phyloP scores from a whole-genome alignment of 331 rosid genomes.

The Rhamnella rubrinervis region DNA sequence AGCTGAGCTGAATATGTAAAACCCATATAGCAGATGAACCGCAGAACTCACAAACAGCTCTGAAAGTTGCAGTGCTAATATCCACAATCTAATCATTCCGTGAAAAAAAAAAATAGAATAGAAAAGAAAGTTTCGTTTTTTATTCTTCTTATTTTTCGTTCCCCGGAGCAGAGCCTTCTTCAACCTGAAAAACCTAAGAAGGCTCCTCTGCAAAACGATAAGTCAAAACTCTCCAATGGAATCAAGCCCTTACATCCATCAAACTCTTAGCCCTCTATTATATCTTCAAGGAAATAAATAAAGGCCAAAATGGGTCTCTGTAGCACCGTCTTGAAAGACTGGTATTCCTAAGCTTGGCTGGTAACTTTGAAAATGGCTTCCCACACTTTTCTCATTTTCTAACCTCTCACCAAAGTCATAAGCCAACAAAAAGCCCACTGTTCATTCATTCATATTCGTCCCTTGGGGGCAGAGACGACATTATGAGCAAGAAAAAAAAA shows the following conservation, averaged over 20 bases:
- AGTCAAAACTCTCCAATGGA: neutral
- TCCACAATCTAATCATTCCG: conserved; percentile 66
- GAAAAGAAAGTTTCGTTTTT: neutral
- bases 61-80: conserved; percentile 44
- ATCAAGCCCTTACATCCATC: neutral
- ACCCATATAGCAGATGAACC: conserved; percentile 79
- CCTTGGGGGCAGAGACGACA: neutral
- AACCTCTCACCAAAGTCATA: conserved; percentile 18
- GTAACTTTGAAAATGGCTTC: neutral
- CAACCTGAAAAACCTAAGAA: conserved; percentile 2
- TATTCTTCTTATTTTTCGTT: neutral
- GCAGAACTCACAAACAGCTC: conserved; percentile 67
- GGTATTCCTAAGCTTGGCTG: too few relatives aligned
- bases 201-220: conserved; percentile 4
- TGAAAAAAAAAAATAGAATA: neutral
- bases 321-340: neutral
- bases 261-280: conserved; percentile 8
- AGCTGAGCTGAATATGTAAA: conserved; percentile 87
- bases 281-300: neutral
- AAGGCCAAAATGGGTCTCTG: neutral
- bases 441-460: neutral
- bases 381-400: conserved; percentile 44
- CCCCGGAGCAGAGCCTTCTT: conserved; percentile 19
- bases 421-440: conserved; percentile 22
- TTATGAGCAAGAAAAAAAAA: neutral